Percentiles rank a stretch among this genome's conserved stretches.
These are phyloP conservation scores for Colletotrichum brevisporum DNA, from an alignment of 2,329 filamentous ascomycete species.

Conservation along the genomic window DNA sequence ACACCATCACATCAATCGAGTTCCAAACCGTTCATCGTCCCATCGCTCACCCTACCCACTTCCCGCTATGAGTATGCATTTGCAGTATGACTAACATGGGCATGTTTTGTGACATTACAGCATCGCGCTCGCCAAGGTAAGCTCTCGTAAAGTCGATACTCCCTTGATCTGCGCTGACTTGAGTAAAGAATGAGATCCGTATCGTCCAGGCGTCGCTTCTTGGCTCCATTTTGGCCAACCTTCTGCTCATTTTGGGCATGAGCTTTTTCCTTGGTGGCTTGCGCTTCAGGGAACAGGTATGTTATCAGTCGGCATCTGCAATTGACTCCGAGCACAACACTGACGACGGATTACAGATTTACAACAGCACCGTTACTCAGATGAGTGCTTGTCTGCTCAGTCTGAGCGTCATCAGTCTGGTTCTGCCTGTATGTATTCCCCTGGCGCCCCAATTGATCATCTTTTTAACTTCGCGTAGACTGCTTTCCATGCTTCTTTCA, in stretches of 20 bases:
- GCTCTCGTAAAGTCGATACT: constrained; percentile 27
- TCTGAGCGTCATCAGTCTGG: constrained; percentile 89
- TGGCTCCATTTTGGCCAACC: constrained; percentile 89
- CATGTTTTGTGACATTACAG: constrained; percentile 57
- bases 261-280: constrained; percentile 89
- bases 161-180: neutral
- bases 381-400: constrained; percentile 96
- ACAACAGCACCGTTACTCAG: constrained; percentile 95
- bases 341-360: constrained; percentile 68
- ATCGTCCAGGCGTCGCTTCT: constrained; percentile 93
- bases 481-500: constrained; percentile 92
- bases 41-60: constrained; percentile 41
- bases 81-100: neutral
- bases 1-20: constrained; percentile 66
- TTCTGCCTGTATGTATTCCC: constrained; percentile 77
- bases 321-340: neutral
- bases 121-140: constrained; percentile 80
- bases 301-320: constrained; percentile 39
- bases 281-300: constrained; percentile 86
- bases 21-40: constrained; percentile 52
- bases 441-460: no score
- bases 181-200: constrained; percentile 78
- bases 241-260: constrained; percentile 93
- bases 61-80: constrained; percentile 16
- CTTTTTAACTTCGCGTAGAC: constrained; percentile 64